These are phyloP conservation scores for Blastocystis sp. DNA, from an alignment of 352 stramenopile species.

Conservation along the genomic window DNA sequence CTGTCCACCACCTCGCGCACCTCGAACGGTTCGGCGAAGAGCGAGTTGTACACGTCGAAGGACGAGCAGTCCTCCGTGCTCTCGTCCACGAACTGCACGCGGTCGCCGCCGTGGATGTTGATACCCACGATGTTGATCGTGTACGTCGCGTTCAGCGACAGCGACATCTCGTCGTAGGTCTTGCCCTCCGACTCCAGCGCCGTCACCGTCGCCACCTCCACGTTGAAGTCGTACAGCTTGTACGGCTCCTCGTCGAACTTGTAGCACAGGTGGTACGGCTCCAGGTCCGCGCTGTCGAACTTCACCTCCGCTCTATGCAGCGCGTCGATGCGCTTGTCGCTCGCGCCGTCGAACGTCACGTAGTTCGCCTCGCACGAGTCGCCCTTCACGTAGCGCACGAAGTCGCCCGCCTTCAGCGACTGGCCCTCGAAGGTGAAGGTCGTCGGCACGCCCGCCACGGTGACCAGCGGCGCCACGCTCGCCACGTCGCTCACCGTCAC, in stretches of 20 bases:
- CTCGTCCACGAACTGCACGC: slow-evolving; percentile 29
- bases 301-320: slow-evolving; percentile 8
- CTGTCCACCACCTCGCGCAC: slow-evolving; percentile 29
- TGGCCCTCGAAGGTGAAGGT: slow-evolving; percentile 27
- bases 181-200: background rate
- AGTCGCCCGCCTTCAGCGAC: slow-evolving; percentile 49
- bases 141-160: slow-evolving; percentile 19
- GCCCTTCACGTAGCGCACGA: slow-evolving; percentile 45
- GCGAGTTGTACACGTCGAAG: background rate
- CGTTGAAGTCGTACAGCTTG: slow-evolving; percentile 50
- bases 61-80: background rate
- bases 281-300: slow-evolving; percentile 39
- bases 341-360: slow-evolving; percentile 35
- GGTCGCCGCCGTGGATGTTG: slow-evolving; percentile 50
- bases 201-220: slow-evolving; percentile 55
- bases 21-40: slow-evolving; percentile 9
- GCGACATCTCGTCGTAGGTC: slow-evolving; percentile 20
- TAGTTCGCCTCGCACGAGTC: slow-evolving; percentile 1
- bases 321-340: slow-evolving; percentile 31
- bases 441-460: slow-evolving; percentile 19
- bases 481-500: slow-evolving; percentile 56
- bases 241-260: slow-evolving; percentile 69
- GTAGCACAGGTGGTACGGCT: slow-evolving; percentile 64
- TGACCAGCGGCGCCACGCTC: background rate
- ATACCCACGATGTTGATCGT: slow-evolving; percentile 24